Conservation (phyloP, 495 filamentous ascomycete species). For the Cenococcum geophilum region DNA sequence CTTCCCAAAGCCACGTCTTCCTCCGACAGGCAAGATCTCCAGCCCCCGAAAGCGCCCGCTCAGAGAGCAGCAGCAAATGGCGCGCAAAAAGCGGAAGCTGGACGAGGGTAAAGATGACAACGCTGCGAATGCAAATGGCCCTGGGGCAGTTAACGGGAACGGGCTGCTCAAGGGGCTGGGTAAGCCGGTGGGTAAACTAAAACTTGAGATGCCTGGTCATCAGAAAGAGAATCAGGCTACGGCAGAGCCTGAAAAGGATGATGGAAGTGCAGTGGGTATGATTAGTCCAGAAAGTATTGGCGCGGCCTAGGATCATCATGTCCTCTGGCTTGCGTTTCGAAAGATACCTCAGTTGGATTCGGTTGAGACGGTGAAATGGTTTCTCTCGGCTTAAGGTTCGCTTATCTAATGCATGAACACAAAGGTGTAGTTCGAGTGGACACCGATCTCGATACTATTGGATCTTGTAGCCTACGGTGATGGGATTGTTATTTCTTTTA, state of each 20-base stretch:
- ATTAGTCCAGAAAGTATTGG: slow-evolving; percentile 40
- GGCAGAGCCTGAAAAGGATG: slow-evolving; percentile 36
- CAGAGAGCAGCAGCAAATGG: slow-evolving; percentile 63
- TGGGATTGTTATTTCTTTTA: too few relatives aligned
- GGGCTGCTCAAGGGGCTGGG: slow-evolving; percentile 12
- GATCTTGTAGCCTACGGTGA: too few relatives aligned
- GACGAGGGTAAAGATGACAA: slow-evolving; percentile 34
- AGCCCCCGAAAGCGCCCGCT: slow-evolving; percentile 82
- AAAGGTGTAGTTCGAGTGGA: not conserved
- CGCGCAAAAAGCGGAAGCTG: slow-evolving; percentile 59
- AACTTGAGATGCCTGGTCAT: slow-evolving; percentile 34
- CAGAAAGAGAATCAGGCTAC: slow-evolving; percentile 26
- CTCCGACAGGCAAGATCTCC: slow-evolving; percentile 90
- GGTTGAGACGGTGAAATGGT: not conserved
- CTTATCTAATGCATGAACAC: not conserved
- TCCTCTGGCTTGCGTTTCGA: not conserved
- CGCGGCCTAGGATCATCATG: not conserved
- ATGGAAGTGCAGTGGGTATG: slow-evolving; percentile 35
- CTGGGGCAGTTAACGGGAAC: slow-evolving; percentile 15
- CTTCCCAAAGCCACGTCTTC: slow-evolving; percentile 83
- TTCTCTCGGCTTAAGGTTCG: not conserved
- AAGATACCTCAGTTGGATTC: not conserved
- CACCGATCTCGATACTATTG: too few relatives aligned
- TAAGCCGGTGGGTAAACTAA: slow-evolving; percentile 35
- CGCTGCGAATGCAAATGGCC: slow-evolving; percentile 13